Evolutionary conservation across 2,329 filamentous ascomycete genomes (phyloP), one percentile per base, ranked within the genome.

Genomic region (Zasmidium citrigriseum): DNA sequence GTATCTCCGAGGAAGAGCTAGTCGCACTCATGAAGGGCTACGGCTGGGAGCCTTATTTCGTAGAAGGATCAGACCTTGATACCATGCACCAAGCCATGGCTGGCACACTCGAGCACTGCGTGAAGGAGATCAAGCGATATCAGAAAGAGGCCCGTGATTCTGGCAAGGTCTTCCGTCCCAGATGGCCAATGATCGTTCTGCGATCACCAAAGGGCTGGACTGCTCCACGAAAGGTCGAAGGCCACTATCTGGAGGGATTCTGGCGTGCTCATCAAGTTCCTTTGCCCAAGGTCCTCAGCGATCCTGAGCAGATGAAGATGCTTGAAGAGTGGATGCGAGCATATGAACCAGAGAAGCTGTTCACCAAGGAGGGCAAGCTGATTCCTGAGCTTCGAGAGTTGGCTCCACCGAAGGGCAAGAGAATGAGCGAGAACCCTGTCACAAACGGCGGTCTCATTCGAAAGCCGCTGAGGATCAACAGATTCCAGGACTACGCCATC

Each of bases 81-180:
- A 83, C 82, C 47, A 92, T 93, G 89, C 88, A 92, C 70, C 89
- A 92, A 73, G 89, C 89, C 57, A 92, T 92, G 89, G 89, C 89
- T 12, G 83, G 84, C 46, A 92, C 89, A 0, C 76, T 93, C 24
- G 89, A 93, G 72, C 82, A 85, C 64, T 90, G 87, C 68, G 84
- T 93, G 18, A 73, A 80, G 16, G 86, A 91, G 69, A 93, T 93
- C 70, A 80, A 77, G 55, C 79, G 81, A 59, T 85, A 84, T 68
- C 89, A 92, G 73, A 88, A 89, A 73, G 76, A 90, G 71, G 88
- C 88, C 21, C 86, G 89, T 46, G 85, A 89, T 2, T 86, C 85
- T 0, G 85, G 86, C 61, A 87, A 89, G 70, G 82, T 87, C 2
- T 85, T 87, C 76, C 83, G 89, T 38, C 88, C 89, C 16, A 81